Evolutionary conservation across 306 rosid species (phyloP).

Genomic region (Canavalia gladiata): DNA sequence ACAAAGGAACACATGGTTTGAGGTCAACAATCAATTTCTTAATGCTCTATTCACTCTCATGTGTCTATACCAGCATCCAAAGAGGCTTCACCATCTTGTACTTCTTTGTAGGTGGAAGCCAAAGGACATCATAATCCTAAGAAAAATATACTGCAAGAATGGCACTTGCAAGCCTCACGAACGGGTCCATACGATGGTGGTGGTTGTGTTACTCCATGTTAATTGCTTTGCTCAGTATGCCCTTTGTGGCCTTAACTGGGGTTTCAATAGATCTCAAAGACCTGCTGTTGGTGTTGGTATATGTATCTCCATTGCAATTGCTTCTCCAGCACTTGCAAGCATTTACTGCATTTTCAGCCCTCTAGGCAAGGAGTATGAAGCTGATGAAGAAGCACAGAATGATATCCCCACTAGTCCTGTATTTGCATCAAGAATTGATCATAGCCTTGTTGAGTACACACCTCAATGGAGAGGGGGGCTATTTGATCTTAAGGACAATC

Average conservation of each 20-base stretch:
- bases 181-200: conserved; percentile 61
- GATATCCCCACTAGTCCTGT: background rate
- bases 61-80: conserved; percentile 70
- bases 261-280: conserved; percentile 56
- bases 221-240: conserved; percentile 76
- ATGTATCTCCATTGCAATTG: conserved; percentile 63
- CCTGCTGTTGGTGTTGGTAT: conserved; percentile 59
- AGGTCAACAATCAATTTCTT: conserved; percentile 70
- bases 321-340: conserved; percentile 60
- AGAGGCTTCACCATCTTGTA: conserved; percentile 60
- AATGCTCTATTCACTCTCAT: conserved; percentile 78
- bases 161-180: conserved; percentile 65
- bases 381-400: conserved; percentile 57
- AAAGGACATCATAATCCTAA: conserved; percentile 54
- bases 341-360: conserved; percentile 61
- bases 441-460: conserved; percentile 45
- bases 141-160: conserved; percentile 59
- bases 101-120: conserved; percentile 68
- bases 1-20: conserved; percentile 65
- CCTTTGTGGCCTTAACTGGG: conserved; percentile 68
- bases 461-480: conserved; percentile 71
- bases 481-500: conserved; percentile 56
- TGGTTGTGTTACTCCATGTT: conserved; percentile 64
- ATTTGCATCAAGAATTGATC: conserved; percentile 52
- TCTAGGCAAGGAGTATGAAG: conserved; percentile 64